These are phyloP conservation scores for Eruca vesicaria DNA, from an alignment of 441 rosid species.

Conservation along the genomic window DNA sequence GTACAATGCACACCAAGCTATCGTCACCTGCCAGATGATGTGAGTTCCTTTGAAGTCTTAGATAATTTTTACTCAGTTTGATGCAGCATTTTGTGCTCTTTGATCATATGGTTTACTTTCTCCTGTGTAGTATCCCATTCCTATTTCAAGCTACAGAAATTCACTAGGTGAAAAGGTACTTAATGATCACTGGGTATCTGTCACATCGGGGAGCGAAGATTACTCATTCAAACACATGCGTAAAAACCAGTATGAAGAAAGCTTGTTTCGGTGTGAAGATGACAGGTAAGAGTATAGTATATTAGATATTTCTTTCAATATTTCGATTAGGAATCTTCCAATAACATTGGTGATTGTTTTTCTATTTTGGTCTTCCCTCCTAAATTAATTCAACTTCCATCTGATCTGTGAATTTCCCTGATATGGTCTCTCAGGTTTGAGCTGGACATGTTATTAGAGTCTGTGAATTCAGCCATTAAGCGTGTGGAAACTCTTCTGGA, in stretches of 20 bases:
- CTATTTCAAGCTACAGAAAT: conserved; percentile 77
- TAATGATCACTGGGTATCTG: conserved; percentile 96
- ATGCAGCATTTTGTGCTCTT: neutral
- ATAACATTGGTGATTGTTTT: neutral
- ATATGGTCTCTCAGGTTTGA: conserved; percentile 72
- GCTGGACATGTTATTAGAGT: conserved; percentile 94
- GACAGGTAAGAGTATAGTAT: conserved; percentile 60
- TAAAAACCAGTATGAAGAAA: conserved; percentile 96
- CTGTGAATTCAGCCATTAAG: conserved; percentile 80
- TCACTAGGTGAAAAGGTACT: conserved; percentile 73
- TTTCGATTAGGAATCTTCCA: conserved; percentile 1
- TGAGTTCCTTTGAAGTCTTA: conserved; percentile 33
- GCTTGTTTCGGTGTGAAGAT: conserved; percentile 94
- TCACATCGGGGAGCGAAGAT: conserved; percentile 99
- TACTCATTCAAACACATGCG: conserved; percentile 99
- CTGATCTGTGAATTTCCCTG: conserved; percentile 27
- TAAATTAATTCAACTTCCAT: neutral
- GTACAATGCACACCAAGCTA: conserved; percentile 92
- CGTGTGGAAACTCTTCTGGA: conserved; percentile 82
- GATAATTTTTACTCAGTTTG: neutral
- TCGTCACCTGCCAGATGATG: conserved; percentile 86
- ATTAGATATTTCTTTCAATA: conserved; percentile 12
- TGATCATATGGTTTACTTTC: conserved; percentile 17
- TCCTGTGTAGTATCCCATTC: conserved; percentile 75
- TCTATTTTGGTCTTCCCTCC: neutral